phyloP scores from a whole-genome alignment of 345 rosid genomes.

The Brassica carinata region DNA sequence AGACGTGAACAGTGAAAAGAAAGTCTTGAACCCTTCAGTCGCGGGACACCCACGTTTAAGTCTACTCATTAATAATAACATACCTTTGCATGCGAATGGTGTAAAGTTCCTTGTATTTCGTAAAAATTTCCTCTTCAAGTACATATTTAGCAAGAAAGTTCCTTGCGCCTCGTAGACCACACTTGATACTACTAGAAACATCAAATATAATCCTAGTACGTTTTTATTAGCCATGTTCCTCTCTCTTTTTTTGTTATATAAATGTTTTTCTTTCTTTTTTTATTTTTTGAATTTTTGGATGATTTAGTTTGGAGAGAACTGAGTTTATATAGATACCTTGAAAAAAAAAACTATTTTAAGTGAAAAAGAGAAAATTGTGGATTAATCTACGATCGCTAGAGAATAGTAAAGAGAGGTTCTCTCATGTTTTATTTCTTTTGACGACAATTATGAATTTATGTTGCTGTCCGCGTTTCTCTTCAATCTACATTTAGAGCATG shows the following conservation, averaged over 20 bases:
- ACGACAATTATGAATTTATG: not conserved
- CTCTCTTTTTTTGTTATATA: not conserved
- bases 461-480: constrained; percentile 32
- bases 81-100: constrained; percentile 30
- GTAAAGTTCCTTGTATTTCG: not conserved
- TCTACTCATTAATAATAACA: not conserved
- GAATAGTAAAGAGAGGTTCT: constrained; percentile 19
- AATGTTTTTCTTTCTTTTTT: not conserved
- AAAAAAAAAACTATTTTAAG: constrained; percentile 10
- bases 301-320: not conserved
- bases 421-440: not conserved
- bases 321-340: constrained; percentile 20
- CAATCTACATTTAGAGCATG: constrained; percentile 15
- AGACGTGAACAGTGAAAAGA: not conserved
- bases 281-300: not conserved
- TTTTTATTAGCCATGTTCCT: constrained; percentile 10
- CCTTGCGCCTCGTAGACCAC: constrained; percentile 36
- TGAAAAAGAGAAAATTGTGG: constrained; percentile 22
- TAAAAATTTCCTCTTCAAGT: not conserved
- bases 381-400: constrained; percentile 13
- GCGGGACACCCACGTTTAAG: constrained; percentile 22
- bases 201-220: constrained; percentile 20
- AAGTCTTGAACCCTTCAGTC: constrained; percentile 8
- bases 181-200: constrained; percentile 34
- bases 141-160: constrained; percentile 22